Base-by-base conservation (phyloP, 306 rosid genomes). In the Fragaria iinumae region DNA sequence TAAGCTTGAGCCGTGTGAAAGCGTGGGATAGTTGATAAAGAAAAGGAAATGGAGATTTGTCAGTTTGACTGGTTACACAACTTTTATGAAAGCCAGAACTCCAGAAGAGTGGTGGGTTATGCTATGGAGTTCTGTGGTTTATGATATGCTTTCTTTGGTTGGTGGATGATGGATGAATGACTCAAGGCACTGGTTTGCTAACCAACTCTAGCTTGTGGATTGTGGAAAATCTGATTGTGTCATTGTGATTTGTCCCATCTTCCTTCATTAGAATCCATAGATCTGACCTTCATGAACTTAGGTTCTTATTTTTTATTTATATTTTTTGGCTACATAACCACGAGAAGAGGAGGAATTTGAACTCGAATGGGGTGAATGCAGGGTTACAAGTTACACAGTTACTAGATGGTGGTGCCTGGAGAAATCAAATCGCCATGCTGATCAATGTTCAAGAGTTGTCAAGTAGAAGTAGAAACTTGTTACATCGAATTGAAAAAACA, bases 201-300 rank as follows among this genome's bases (percentile, higher is more conserved):
- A 83, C 88, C 79, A 86, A 77, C 80, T 73, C 39, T 9, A 74
- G 87, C 87, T 76, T 85, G 86, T 83, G 87, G 84, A 67, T 75
- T 77, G 80, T 53, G 73, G 75, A 78, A 70, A 14, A 79, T 77
- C 81, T 84, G 74, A 80, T 70, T 76, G 57, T 80, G 83, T 84
- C 74, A 80, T 70, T 78, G 63, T 80, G 82, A 72, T 72, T 21
- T 80, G 84, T 78, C 78, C 47, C 79, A 11, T 71, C 77, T 55
- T 71, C 72, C 67, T 75, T 84, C 39, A 12, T 2, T 12, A 74
- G 84, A 89, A 76, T 77, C 78, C 80, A 44, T 79, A 75, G 34
- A 79, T 77, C 82, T 62, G 43, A 45, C 68, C 20, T 69, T 43
- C 71, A 14, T 29, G 67, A 29, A 63, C 17, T 55, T 43, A 43